phyloP scores from a whole-genome alignment of 768 basidiomycete genomes.

The Tricholoma furcatifolium region DNA sequence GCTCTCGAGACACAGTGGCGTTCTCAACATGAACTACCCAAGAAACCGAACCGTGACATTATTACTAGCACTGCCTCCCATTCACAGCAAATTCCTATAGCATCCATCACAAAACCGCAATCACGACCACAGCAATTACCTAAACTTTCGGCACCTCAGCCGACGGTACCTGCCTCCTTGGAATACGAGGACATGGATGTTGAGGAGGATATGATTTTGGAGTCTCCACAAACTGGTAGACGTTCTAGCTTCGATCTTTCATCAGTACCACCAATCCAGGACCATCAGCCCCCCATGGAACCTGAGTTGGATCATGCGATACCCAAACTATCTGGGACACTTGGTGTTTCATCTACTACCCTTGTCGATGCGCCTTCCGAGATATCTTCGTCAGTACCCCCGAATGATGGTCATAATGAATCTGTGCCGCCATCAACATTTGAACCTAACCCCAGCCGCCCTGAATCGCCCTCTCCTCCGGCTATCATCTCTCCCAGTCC shows the following conservation, averaged over 20 bases:
- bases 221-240: conserved; percentile 20
- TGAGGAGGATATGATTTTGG: conserved; percentile 31
- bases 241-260: conserved; percentile 3
- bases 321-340: neutral
- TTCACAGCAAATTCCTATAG: conserved; percentile 9
- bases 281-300: neutral
- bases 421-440: neutral
- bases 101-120: conserved; percentile 7
- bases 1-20: conserved; percentile 15
- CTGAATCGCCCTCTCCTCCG: neutral
- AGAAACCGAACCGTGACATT: conserved; percentile 1
- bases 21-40: conserved; percentile 9
- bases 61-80: conserved; percentile 11
- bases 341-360: neutral
- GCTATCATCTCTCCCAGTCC: conserved; percentile 2
- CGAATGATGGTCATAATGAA: neutral
- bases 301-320: neutral
- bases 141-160: neutral
- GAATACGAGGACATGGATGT: conserved; percentile 19
- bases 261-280: neutral
- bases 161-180: neutral
- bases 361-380: neutral
- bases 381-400: neutral
- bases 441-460: neutral
- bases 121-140: neutral